Evolutionary conservation across 2,329 filamentous ascomycete genomes (phyloP), one percentile per base, ranked within the genome.

Genomic region (Teratosphaeria destructans): DNA sequence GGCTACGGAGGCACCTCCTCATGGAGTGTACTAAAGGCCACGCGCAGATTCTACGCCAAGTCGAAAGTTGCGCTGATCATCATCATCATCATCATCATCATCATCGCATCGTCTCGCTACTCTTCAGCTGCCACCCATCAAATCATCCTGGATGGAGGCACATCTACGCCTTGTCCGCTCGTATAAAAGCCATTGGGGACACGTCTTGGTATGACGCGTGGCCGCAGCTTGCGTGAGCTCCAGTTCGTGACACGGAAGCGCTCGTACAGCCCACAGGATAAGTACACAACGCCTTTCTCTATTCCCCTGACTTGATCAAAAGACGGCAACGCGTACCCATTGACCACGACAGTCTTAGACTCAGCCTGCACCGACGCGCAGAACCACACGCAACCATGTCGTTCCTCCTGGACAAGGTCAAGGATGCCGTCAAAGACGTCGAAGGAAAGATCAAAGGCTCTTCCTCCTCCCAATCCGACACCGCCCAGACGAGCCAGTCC

Each of bases 371-470:
- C 43, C 14, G 16, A 47, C 43, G 19, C 23, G 19, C 7, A 47
- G 43, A 7, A 11, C 8, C 43, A 23, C n/a, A n/a, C 43, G 43
- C 53, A 55, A 29, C 53, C 5, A 56, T 56, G 55, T 56, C 55
- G 10, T 71, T 70, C 57, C 69, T 83, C 43, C 78, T 85, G 65
- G 79, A 80, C 56, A 84, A 82, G 68, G 68, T 84, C 53, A 81
- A 84, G 67, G 74, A 74, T 23, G 75, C 78, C 16, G 75, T 83
- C 39, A 75, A 81, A 57, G 78, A 75, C 34, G 70, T 81, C 56
- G 79, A 81, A 53, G 72, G 73, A 29, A 79, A 81, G 49, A 43
- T 43, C 56, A 65, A 82, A 47, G 75, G 76, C n/a, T 73, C 55
- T 5, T 43, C 32, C 10, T 35, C 37, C 12, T 3, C 7, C 16